A percentile compares a stretch with the other conserved stretches of the same genome.
phyloP scores from a whole-genome alignment of 257 asterid genomes.

The Lavandula angustifolia region DNA sequence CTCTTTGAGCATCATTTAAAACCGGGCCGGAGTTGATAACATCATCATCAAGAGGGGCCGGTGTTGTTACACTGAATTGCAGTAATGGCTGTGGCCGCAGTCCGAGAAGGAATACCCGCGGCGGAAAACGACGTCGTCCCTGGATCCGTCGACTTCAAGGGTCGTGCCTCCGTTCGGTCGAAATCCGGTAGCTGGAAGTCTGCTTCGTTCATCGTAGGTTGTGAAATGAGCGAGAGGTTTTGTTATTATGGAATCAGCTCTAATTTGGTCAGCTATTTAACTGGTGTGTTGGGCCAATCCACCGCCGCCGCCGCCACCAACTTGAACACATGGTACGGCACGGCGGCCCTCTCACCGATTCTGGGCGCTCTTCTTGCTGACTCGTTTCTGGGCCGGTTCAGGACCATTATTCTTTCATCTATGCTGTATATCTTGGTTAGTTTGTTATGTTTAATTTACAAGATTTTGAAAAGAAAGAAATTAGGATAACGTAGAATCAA shows the following conservation, averaged over 20 bases:
- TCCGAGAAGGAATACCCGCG: not conserved
- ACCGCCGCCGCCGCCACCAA: constrained; percentile 33
- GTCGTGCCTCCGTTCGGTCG: constrained; percentile 36
- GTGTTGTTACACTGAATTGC: not conserved
- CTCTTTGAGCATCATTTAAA: too few species aligned
- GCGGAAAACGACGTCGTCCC: constrained; percentile 19
- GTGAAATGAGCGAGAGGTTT: constrained; percentile 31
- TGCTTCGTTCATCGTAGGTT: not conserved
- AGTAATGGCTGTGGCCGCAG: constrained; percentile 1
- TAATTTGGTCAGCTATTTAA: constrained; percentile 29
- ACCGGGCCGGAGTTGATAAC: too few species aligned
- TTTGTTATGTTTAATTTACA: not conserved
- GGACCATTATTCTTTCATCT: constrained; percentile 15
- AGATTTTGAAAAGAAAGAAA: not conserved
- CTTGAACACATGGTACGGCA: constrained; percentile 26
- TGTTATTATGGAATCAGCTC: constrained; percentile 25
- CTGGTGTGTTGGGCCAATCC: constrained; percentile 26
- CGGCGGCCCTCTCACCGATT: constrained; percentile 32
- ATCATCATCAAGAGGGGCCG: too few species aligned
- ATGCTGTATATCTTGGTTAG: constrained; percentile 27
- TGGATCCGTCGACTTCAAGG: constrained; percentile 32
- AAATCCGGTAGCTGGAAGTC: constrained; percentile 40
- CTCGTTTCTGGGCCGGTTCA: constrained; percentile 26
- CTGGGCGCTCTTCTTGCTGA: constrained; percentile 29
- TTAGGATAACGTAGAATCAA: not conserved